phyloP scores from a whole-genome alignment of 257 asterid species.

The Forsythia suspensa region DNA sequence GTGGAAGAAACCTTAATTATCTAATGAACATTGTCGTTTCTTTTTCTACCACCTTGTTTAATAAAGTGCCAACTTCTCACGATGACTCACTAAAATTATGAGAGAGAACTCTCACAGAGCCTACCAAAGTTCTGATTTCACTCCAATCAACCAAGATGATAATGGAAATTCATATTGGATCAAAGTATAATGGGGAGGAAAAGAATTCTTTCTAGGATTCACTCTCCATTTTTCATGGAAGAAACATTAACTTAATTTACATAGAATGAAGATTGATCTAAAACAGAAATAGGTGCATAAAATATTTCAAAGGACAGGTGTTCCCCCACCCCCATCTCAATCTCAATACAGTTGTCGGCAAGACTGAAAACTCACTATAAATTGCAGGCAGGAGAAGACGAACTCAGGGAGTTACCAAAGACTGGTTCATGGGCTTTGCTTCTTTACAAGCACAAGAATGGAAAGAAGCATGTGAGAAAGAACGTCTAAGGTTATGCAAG shows the following conservation, averaged over 20 bases:
- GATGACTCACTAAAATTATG: too few relatives aligned
- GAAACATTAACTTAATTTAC: too few relatives aligned
- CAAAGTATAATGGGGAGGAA: not conserved
- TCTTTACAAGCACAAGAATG: not conserved
- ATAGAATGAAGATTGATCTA: not conserved
- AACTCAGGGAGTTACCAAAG: not conserved
- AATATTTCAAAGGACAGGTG: too few relatives aligned
- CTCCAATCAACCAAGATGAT: not conserved
- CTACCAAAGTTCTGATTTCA: too few relatives aligned
- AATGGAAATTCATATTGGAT: too few relatives aligned
- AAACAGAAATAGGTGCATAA: too few relatives aligned
- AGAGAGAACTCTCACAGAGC: too few relatives aligned
- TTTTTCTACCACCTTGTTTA: too few relatives aligned
- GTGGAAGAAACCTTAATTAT: too few relatives aligned
- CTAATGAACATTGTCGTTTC: too few relatives aligned
- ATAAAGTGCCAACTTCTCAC: too few relatives aligned
- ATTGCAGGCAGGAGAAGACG: not conserved
- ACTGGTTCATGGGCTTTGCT: not conserved
- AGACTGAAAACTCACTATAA: not conserved
- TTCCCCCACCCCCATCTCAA: not conserved
- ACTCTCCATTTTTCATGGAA: not conserved
- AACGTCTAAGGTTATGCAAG: not conserved
- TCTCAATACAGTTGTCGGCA: not conserved
- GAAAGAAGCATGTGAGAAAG: not conserved
- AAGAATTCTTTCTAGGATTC: not conserved